A percentile compares a stretch with the other conserved stretches of the same genome.
Conservation (phyloP, 176 grass and related monocot genomes). For the Bothriochloa decipiens region DNA sequence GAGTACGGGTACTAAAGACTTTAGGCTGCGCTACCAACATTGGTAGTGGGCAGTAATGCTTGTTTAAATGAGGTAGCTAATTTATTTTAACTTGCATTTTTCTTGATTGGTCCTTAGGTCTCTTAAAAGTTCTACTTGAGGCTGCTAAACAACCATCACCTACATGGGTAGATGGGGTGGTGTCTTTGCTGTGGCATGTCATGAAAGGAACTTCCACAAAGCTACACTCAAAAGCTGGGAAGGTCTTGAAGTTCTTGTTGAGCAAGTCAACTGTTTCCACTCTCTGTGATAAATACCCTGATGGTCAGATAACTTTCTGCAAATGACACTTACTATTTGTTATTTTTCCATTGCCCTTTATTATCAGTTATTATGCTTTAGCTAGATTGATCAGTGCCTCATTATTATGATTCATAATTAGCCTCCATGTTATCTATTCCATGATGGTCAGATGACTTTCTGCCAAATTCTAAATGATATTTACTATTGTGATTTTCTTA, state of each 20-base stretch:
- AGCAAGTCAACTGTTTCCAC: slow-evolving; percentile 59
- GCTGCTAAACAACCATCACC: slow-evolving; percentile 69
- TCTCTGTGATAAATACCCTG: slow-evolving; percentile 56
- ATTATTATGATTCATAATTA: neutral
- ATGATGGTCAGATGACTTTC: slow-evolving; percentile 55
- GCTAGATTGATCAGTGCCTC: neutral
- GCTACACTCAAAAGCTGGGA: slow-evolving; percentile 85
- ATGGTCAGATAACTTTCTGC: slow-evolving; percentile 60
- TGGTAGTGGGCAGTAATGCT: neutral
- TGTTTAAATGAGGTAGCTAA: slow-evolving; percentile 13
- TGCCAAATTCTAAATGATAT: slow-evolving; percentile 10
- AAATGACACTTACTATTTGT: slow-evolving; percentile 3
- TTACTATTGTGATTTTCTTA: slow-evolving; percentile 21
- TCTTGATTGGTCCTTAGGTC: slow-evolving; percentile 51
- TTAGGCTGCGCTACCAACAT: neutral
- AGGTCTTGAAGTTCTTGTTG: slow-evolving; percentile 75
- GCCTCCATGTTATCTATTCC: slow-evolving; percentile 31
- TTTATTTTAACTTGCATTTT: slow-evolving; percentile 33
- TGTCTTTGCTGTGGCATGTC: slow-evolving; percentile 74
- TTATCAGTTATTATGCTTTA: neutral
- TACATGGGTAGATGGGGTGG: slow-evolving; percentile 55
- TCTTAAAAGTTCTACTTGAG: slow-evolving; percentile 60
- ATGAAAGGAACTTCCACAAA: slow-evolving; percentile 78
- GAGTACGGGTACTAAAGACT: neutral
- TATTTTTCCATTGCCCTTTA: slow-evolving; percentile 28